phyloP scores from a whole-genome alignment of 495 filamentous ascomycete genomes.

The Parachaetomium inaequale region DNA sequence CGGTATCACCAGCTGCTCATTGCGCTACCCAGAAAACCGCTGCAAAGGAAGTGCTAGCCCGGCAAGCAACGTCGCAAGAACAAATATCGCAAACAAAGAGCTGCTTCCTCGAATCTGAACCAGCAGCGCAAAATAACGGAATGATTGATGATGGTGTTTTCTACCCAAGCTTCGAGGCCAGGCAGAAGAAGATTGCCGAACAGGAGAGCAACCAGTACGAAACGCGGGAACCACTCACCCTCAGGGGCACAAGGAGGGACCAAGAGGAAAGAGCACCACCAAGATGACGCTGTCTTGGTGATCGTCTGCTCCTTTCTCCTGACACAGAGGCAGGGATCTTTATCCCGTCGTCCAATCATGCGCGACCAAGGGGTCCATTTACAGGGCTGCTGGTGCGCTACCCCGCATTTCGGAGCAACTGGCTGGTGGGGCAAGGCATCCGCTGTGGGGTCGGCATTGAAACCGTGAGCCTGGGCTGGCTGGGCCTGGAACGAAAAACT shows the following conservation, averaged over 20 bases:
- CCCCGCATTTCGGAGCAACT: slow-evolving; percentile 15
- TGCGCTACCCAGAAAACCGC: neutral
- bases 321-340: slow-evolving; percentile 13
- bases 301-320: neutral
- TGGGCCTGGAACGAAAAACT: too few species aligned
- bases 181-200: too few species aligned
- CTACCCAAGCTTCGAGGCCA: too few species aligned
- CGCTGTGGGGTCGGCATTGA: neutral
- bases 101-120: neutral
- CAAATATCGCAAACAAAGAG: neutral
- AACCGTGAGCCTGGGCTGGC: neutral
- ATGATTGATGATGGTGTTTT: neutral
- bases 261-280: neutral
- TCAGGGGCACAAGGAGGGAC: neutral
- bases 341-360: slow-evolving; percentile 12
- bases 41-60: neutral
- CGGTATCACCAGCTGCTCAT: neutral
- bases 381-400: slow-evolving; percentile 16
- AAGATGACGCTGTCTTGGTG: slow-evolving; percentile 5
- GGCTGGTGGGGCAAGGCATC: neutral
- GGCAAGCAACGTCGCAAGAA: neutral
- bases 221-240: neutral
- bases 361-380: slow-evolving; percentile 15
- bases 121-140: neutral
- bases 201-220: too few species aligned